Conservation (phyloP, 495 filamentous ascomycete genomes). For the Annulohypoxylon bovei region DNA sequence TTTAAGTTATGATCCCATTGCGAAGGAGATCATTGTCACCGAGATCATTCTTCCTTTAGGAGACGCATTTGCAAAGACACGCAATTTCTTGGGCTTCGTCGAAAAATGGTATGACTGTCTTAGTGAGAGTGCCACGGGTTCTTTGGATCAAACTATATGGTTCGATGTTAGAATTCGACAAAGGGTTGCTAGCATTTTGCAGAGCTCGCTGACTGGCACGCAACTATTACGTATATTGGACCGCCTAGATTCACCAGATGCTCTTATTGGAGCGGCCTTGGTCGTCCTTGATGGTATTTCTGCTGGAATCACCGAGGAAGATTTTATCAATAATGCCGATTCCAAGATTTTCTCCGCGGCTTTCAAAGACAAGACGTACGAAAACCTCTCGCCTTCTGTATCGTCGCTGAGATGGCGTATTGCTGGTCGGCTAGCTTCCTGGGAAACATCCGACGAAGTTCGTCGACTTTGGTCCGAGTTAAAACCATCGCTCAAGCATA, state of each 20-base stretch:
- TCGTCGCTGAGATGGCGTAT: slow-evolving; percentile 52
- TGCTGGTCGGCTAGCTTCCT: slow-evolving; percentile 47
- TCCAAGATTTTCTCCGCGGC: slow-evolving; percentile 47
- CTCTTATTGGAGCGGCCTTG: slow-evolving; percentile 45
- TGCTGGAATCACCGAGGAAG: slow-evolving; percentile 55
- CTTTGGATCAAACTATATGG: slow-evolving; percentile 61
- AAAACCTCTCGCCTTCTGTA: slow-evolving; percentile 25
- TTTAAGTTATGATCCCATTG: slow-evolving; percentile 28
- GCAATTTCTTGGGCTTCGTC: slow-evolving; percentile 74
- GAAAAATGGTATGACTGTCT: slow-evolving; percentile 73
- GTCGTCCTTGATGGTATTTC: slow-evolving; percentile 61
- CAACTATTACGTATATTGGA: slow-evolving; percentile 61
- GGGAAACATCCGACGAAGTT: slow-evolving; percentile 48
- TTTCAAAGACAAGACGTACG: slow-evolving; percentile 32
- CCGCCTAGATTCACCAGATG: slow-evolving; percentile 47
- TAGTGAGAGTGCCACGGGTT: slow-evolving; percentile 50
- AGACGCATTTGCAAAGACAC: slow-evolving; percentile 69
- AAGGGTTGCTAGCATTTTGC: slow-evolving; percentile 53
- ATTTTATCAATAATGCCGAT: slow-evolving; percentile 50
- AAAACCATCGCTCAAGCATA: slow-evolving; percentile 45
- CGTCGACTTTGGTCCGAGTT: slow-evolving; percentile 49
- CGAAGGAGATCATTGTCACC: slow-evolving; percentile 40
- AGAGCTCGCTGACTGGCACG: slow-evolving; percentile 54
- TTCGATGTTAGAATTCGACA: slow-evolving; percentile 67
- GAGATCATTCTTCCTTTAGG: slow-evolving; percentile 67